Base-by-base conservation (phyloP, 331 rosid genomes). In the Quercus phellos region DNA sequence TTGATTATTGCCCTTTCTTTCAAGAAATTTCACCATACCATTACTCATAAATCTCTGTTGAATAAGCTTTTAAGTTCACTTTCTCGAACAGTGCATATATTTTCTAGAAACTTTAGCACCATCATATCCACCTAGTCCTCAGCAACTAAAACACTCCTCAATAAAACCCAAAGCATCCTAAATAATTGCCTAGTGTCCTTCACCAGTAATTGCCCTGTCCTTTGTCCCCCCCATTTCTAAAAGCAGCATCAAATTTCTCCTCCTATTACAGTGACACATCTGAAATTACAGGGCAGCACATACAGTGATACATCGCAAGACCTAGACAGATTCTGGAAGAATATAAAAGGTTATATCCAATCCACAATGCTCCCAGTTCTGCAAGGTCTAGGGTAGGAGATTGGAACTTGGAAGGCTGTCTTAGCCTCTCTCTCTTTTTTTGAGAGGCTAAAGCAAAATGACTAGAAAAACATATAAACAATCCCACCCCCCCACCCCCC, bases 91-190 rank as follows among this genome's bases (percentile, higher is more conserved):
- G 10, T 14, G 63, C 73, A 74, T 77, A 76, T 46, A 51, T 34
- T 54, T 81, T 73, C 26, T 42, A 26, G 42, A 61, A 78, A 76
- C 68, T 55, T 56, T 67, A 68, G 51, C 35, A 68, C 61, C 77
- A 81, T 38, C 77, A 73, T 51, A 70, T 81, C 73, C 63, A 72
- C 60, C 68, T 55, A 55, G 16, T 59, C 56, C 51, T 21, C 75
- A 78, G 72, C 29, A 76, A 68, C 72, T 50, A 61, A 55, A 78
- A 76, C 63, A 38, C 43, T 10, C 60, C 68, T 51, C 64, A n/a
- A 18, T 58, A 18, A 7, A 8, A n/a, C 26, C 64, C 22, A n/a
- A 22, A 21, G 64, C 53, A 24, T 58, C 64, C 13, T 21, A 53
- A 46, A 35, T n/a, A 59, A 59, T 17, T 50, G 24, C 68, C 76